Percentiles rank a stretch among this genome's conserved stretches.
Conservation (phyloP, 345 rosid species). For the Litchi chinensis region DNA sequence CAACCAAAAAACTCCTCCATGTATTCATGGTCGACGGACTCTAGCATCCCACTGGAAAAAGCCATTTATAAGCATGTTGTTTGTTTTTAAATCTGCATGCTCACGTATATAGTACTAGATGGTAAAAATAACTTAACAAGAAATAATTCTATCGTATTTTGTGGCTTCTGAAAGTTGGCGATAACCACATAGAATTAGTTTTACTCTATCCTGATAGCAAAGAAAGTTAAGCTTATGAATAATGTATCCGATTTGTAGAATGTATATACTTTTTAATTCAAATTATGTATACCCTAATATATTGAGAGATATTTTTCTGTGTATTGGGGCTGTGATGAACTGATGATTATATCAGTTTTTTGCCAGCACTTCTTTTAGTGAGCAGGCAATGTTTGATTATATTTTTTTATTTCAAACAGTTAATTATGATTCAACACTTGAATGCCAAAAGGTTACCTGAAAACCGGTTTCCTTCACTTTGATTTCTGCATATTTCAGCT, state of each 20-base stretch:
- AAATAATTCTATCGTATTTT: slow-evolving; percentile 79
- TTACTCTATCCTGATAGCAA: slow-evolving; percentile 55
- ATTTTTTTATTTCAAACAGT: no score
- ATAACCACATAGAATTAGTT: slow-evolving; percentile 71
- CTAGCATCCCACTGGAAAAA: slow-evolving; percentile 78
- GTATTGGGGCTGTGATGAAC: no score
- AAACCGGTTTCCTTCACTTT: slow-evolving; percentile 87
- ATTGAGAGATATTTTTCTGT: no score
- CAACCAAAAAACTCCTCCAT: slow-evolving; percentile 79
- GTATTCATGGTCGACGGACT: slow-evolving; percentile 88
- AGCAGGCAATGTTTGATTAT: no score
- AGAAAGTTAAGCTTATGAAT: not conserved
- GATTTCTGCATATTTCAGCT: slow-evolving; percentile 62
- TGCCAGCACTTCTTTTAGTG: no score
- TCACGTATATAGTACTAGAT: not conserved
- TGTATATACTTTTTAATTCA: no score
- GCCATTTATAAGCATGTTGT: slow-evolving; percentile 4
- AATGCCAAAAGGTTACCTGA: slow-evolving; percentile 42
- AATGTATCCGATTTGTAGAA: not conserved
- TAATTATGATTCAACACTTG: not conserved
- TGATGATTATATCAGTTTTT: no score
- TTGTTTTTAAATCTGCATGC: not conserved
- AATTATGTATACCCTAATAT: no score
- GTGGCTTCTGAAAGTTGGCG: slow-evolving; percentile 56
- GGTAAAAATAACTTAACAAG: slow-evolving; percentile 51